Evolutionary conservation across 2,329 filamentous ascomycete species (phyloP).

Genomic region (Knufia petricola): DNA sequence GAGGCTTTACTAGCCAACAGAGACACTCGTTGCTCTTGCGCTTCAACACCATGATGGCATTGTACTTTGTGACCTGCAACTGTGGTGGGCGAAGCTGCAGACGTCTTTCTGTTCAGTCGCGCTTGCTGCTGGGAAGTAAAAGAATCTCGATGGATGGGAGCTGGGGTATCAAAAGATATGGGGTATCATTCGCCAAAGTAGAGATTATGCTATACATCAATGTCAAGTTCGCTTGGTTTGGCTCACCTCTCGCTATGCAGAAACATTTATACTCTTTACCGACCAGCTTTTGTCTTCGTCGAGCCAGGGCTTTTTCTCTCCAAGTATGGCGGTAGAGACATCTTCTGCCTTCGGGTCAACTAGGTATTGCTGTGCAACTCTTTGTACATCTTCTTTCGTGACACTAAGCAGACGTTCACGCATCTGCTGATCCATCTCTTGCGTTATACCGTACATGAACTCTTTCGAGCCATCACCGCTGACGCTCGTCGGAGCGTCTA

Average conservation of each 20-base stretch:
- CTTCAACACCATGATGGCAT: conserved; percentile 27
- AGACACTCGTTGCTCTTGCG: conserved; percentile 38
- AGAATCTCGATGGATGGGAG: conserved; percentile 10
- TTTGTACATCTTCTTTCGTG: conserved; percentile 65
- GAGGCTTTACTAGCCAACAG: conserved; percentile 9
- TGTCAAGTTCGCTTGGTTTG: not conserved
- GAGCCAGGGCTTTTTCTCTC: conserved; percentile 64
- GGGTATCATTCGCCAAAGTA: conserved; percentile 18
- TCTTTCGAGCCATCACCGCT: conserved; percentile 77
- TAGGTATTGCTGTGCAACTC: conserved; percentile 72
- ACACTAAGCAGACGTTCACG: conserved; percentile 82
- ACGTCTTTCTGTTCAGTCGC: conserved; percentile 47
- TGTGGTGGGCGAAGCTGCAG: conserved; percentile 37
- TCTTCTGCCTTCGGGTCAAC: conserved; percentile 55
- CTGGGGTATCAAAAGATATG: conserved; percentile 13
- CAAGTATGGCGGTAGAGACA: conserved; percentile 62
- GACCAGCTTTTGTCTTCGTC: conserved; percentile 17
- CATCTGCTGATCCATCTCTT: conserved; percentile 79
- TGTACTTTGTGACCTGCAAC: conserved; percentile 45
- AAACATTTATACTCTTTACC: conserved; percentile 18
- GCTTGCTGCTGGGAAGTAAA: conserved; percentile 31
- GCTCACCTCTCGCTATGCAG: conserved; percentile 14
- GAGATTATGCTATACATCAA: conserved; percentile 18
- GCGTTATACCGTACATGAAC: conserved; percentile 75
- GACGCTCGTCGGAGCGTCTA: conserved; percentile 81